phyloP scores from a whole-genome alignment of 176 grass and related monocot species.

The Pharus latifolius region DNA sequence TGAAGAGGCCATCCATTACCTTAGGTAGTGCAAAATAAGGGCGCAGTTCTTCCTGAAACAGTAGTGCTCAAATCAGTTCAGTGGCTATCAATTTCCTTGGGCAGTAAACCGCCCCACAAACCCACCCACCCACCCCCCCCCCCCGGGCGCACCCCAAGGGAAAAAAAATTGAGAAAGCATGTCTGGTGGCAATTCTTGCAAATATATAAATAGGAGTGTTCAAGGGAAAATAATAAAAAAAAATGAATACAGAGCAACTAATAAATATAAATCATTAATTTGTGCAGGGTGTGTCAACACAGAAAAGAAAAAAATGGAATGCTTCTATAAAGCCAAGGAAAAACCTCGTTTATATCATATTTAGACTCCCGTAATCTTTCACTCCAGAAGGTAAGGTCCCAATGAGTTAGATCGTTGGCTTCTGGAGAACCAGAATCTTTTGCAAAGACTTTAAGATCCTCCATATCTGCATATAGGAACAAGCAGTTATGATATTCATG shows the following conservation, averaged over 20 bases:
- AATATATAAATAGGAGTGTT: background rate
- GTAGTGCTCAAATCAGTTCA: background rate
- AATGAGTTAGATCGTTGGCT: constrained; percentile 69
- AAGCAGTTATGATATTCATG: constrained; percentile 6
- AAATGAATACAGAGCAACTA: background rate
- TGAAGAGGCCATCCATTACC: constrained; percentile 94
- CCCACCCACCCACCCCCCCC: no score
- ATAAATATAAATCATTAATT: background rate
- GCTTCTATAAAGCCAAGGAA: background rate
- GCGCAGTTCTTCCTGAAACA: constrained; percentile 74
- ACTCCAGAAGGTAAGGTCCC: constrained; percentile 89
- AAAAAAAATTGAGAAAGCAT: no score
- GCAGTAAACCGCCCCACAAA: no score
- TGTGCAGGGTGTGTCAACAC: background rate
- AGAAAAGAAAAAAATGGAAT: background rate
- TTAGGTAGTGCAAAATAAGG: constrained; percentile 96
- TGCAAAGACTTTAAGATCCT: constrained; percentile 60
- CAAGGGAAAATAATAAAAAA: background rate
- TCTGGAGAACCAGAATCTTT: constrained; percentile 68
- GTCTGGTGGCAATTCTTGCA: background rate
- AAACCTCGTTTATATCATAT: constrained; percentile 94
- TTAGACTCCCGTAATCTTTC: constrained; percentile 85
- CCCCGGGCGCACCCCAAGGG: no score
- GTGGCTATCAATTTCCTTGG: background rate
- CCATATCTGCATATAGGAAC: constrained; percentile 60